A percentile compares a stretch with the other conserved stretches of the same genome.
Conservation (phyloP, 2,329 filamentous ascomycete genomes). For the Westerdykella aurantiaca region DNA sequence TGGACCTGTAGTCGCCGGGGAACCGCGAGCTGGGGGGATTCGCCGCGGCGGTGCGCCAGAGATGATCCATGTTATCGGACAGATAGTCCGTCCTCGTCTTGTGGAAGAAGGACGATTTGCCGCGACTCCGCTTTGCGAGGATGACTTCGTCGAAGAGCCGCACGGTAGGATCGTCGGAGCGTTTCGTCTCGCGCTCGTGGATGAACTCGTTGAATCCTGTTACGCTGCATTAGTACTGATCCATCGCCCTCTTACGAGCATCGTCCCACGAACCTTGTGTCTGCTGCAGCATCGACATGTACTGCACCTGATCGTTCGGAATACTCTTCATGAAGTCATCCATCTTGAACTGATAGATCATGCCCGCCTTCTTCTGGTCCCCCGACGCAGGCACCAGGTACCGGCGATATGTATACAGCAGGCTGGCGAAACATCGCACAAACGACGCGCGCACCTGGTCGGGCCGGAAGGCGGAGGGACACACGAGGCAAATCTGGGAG, state of each 20-base stretch:
- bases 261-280: slow-evolving; percentile 50
- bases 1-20: slow-evolving; percentile 49
- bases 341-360: slow-evolving; percentile 61
- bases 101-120: slow-evolving; percentile 59
- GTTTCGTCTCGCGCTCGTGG: slow-evolving; percentile 66
- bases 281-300: slow-evolving; percentile 57
- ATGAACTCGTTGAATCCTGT: slow-evolving; percentile 76
- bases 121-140: slow-evolving; percentile 66
- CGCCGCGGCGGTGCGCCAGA: slow-evolving; percentile 65
- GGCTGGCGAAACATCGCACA: slow-evolving; percentile 61
- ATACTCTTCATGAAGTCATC: slow-evolving; percentile 60
- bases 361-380: slow-evolving; percentile 57
- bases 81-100: slow-evolving; percentile 58
- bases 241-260: not conserved
- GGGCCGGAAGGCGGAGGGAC: slow-evolving; percentile 60
- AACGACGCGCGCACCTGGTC: slow-evolving; percentile 64
- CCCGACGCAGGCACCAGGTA: slow-evolving; percentile 55
- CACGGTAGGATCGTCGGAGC: slow-evolving; percentile 58
- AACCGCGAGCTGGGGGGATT: slow-evolving; percentile 51
- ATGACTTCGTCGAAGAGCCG: slow-evolving; percentile 82
- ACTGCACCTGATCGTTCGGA: slow-evolving; percentile 59
- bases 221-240: slow-evolving; percentile 9
- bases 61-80: slow-evolving; percentile 67
- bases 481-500: slow-evolving; percentile 57
- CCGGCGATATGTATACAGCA: slow-evolving; percentile 64